Evolutionary conservation across 805 yeast genomes (phyloP).

Genomic region (Lipomyces oligophaga): DNA sequence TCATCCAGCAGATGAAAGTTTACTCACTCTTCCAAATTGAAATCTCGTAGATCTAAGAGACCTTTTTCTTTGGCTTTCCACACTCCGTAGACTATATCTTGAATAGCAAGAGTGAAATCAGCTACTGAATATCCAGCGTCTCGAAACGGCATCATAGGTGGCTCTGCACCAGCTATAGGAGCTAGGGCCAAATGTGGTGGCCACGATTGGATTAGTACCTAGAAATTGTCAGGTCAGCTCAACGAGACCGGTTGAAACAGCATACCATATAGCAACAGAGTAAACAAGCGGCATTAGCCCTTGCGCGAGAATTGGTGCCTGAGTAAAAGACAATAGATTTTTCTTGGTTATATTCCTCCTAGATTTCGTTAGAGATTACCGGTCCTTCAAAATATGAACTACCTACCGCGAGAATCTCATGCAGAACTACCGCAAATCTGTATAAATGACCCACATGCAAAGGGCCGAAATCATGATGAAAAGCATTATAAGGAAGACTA

Average conservation of each 20-base stretch:
- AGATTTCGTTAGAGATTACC: not conserved
- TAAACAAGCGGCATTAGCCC: constrained; percentile 93
- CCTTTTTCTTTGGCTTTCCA: constrained; percentile 97
- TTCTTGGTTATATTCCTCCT: constrained; percentile 71
- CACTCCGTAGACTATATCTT: constrained; percentile 91
- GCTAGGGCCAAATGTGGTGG: constrained; percentile 97
- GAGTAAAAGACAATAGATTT: constrained; percentile 91
- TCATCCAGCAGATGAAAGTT: not conserved
- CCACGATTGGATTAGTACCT: constrained; percentile 87
- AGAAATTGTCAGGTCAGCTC: not conserved
- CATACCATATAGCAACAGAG: constrained; percentile 81
- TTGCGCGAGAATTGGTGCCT: constrained; percentile 68
- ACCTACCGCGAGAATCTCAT: constrained; percentile 67
- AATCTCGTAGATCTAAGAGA: constrained; percentile 77
- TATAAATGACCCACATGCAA: constrained; percentile 88
- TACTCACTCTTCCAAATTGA: constrained; percentile 80
- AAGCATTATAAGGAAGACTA: constrained; percentile 86
- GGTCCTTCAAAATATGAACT: not conserved
- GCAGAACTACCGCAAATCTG: constrained; percentile 91
- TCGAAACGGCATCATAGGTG: constrained; percentile 91
- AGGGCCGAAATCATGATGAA: constrained; percentile 96
- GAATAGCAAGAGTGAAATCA: constrained; percentile 88
- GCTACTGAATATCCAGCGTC: constrained; percentile 98
- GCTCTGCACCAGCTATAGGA: constrained; percentile 85
- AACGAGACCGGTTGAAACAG: not conserved